phyloP scores from a whole-genome alignment of 345 rosid genomes.

The Eucalyptus coolabah region DNA sequence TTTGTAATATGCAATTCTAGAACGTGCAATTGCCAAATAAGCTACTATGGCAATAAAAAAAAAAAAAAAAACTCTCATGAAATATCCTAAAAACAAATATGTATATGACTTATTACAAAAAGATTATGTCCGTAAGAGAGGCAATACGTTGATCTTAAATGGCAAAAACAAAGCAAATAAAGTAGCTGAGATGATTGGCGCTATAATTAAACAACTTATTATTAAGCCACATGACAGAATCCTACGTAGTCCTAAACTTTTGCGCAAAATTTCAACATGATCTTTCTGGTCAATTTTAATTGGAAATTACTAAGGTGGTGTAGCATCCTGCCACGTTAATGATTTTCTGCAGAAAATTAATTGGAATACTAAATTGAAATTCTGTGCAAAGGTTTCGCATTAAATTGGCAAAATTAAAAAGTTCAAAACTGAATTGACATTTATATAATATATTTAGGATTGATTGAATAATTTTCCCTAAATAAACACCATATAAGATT shows the following conservation, averaged over 20 bases:
- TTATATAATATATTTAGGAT: neutral
- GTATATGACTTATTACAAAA: too few species aligned
- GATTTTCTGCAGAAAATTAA: neutral
- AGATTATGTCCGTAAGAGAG: too few species aligned
- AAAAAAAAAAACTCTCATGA: too few species aligned
- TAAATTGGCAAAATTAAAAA: neutral
- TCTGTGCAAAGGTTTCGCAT: neutral
- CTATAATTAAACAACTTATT: too few species aligned
- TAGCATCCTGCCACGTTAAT: accelerated
- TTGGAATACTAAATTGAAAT: neutral
- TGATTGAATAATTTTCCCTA: neutral
- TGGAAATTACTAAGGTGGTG: accelerated
- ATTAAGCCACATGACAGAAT: too few species aligned
- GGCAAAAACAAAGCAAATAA: too few species aligned
- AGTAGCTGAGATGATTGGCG: too few species aligned
- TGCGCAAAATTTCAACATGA: neutral
- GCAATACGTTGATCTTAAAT: too few species aligned
- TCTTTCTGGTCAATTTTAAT: neutral
- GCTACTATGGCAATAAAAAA: too few species aligned
- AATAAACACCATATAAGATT: neutral
- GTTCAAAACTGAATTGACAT: neutral
- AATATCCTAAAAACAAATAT: too few species aligned
- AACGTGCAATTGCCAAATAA: too few species aligned
- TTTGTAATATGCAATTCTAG: too few species aligned
- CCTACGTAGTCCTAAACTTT: neutral